Base-by-base conservation (phyloP, 208 protist genomes). In the Acanthamoeba lenticulata region DNA sequence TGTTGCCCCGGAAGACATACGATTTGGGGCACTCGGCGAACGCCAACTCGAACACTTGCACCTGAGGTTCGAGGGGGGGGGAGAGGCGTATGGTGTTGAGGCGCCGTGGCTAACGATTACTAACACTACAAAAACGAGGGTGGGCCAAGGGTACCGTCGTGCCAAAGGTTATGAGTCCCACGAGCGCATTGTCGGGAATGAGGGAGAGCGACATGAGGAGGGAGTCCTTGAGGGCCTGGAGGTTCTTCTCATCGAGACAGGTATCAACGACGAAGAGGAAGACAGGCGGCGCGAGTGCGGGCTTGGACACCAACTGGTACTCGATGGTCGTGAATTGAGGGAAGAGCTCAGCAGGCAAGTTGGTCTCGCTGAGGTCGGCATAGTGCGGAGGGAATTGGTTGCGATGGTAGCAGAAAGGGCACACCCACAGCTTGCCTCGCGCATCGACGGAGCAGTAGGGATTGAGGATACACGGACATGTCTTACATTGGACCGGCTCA, bases 131-230 rank as follows among this genome's bases (percentile, higher is more conserved):
- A n/a, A 27, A 55, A 40, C 24, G 67, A 83, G 42, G 29, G 36
- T 52, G 52, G 32, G 77, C 2, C 1, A 36, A 7, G 24, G 65
- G 38, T 92, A 99, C 98, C 5, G 98, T 99, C 1, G 98, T 98
- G 32, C 99, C 99, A 95, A 98, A 99, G 1, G 99, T 99, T 92
- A 99, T 99, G n/a, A 99, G 95, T 86, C 98, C 98, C 32, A 99
- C 98, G 27, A 97, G 95, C 1, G 98, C 96, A 90, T 99, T 97
- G 55, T 97, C 95, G 24, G 99, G 99, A 19, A 99, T 95, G 47
- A 99, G 97, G 36, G 97, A 97, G 44, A 99, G 93, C 9, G 98
- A 97, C 95, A 98, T 94, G 27, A 97, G 94, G 27, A 99, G 96
- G 90, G 98, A 98, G 72, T 99, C 98, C 72, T 98, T 99, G 62